Conservation (phyloP, 1,139 yeast species). For the Lodderomyces pseudojiufengensis region DNA sequence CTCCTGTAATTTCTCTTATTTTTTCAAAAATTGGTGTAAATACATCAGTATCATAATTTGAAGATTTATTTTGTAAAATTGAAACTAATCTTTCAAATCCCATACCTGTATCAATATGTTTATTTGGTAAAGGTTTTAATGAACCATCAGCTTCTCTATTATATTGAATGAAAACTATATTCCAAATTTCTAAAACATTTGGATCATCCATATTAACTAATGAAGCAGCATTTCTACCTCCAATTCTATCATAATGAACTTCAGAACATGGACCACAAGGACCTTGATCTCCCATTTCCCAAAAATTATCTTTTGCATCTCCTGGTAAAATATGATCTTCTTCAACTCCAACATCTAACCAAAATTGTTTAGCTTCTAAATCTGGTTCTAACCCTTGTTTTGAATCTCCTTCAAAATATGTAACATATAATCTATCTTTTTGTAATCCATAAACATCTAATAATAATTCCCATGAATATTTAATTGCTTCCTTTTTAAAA, state of each 20-base stretch:
- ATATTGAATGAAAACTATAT: conserved; percentile 91
- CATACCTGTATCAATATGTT: conserved; percentile 97
- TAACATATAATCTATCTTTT: conserved; percentile 79
- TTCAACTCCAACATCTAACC: conserved; percentile 85
- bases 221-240: conserved; percentile 90
- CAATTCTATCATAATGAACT: conserved; percentile 94
- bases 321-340: conserved; percentile 95
- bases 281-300: conserved; percentile 99
- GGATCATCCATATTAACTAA: conserved; percentile 97
- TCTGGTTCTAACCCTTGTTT: conserved; percentile 86
- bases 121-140: conserved; percentile 79
- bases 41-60: conserved; percentile 97
- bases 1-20: conserved; percentile 91
- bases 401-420: conserved; percentile 92
- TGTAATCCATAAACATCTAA: conserved; percentile 80
- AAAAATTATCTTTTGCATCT: conserved; percentile 83
- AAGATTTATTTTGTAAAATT: conserved; percentile 80
- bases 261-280: conserved; percentile 99
- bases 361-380: conserved; percentile 82
- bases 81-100: conserved; percentile 98
- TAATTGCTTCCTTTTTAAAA: conserved; percentile 89
- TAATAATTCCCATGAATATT: conserved; percentile 85
- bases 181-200: conserved; percentile 96
- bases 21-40: conserved; percentile 80
- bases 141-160: conserved; percentile 91